Conservation (phyloP, 805 yeast genomes). For the Priceomyces haplophilus region DNA sequence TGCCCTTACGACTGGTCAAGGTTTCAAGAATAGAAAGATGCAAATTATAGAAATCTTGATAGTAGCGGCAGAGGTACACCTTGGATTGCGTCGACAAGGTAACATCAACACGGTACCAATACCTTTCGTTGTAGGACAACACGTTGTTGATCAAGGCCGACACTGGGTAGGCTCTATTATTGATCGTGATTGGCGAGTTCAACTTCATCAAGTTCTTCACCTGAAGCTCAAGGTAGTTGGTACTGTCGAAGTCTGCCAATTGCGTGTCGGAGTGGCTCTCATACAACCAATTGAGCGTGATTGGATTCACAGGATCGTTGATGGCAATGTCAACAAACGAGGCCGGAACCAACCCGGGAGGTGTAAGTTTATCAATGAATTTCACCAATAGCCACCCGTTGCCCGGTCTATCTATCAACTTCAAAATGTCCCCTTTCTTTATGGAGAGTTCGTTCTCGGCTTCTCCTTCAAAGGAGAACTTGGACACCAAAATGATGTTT, state of each 20-base stretch:
- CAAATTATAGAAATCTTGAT: constrained; percentile 37
- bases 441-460: constrained; percentile 43
- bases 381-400: constrained; percentile 59
- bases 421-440: constrained; percentile 50
- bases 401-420: constrained; percentile 44
- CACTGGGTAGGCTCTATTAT: constrained; percentile 30
- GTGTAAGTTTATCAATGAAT: constrained; percentile 44
- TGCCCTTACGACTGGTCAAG: constrained; percentile 7
- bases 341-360: constrained; percentile 53
- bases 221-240: constrained; percentile 26
- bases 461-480: constrained; percentile 45
- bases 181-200: constrained; percentile 23
- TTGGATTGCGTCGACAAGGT: constrained; percentile 16
- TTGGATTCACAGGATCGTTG: constrained; percentile 37
- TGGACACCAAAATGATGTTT: constrained; percentile 44
- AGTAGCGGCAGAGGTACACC: constrained; percentile 27
- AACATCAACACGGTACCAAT: constrained; percentile 36
- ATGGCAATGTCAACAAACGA: constrained; percentile 47
- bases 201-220: constrained; percentile 18
- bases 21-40: constrained; percentile 19
- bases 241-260: constrained; percentile 14
- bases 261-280: constrained; percentile 7
- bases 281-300: constrained; percentile 36
- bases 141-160: constrained; percentile 30
- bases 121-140: constrained; percentile 20